Percentiles rank a stretch among this genome's conserved stretches.
phyloP scores from a whole-genome alignment of 257 asterid species.

The Eustoma russellianum region DNA sequence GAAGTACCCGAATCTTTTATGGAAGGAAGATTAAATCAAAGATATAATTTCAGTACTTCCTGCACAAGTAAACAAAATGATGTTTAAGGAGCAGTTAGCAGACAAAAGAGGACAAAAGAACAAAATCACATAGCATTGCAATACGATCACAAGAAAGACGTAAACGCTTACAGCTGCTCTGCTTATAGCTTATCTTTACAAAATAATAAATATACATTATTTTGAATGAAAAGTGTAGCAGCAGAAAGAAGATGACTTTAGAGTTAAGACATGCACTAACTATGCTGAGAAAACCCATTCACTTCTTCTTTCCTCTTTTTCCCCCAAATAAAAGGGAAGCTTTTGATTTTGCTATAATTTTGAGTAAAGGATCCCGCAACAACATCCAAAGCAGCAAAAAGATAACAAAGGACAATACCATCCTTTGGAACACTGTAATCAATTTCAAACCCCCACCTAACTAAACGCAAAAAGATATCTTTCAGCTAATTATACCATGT shows the following conservation, averaged over 20 bases:
- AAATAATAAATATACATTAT: neutral
- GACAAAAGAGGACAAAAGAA: conserved; percentile 6
- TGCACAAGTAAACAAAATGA: conserved; percentile 24
- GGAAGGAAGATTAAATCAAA: conserved; percentile 26
- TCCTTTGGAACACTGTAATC: no score
- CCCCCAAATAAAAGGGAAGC: conserved; percentile 18
- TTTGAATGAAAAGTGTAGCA: neutral
- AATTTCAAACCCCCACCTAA: no score
- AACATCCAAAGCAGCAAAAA: neutral
- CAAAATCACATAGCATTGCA: conserved; percentile 20
- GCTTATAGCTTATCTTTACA: conserved; percentile 2
- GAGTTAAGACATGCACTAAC: conserved; percentile 3
- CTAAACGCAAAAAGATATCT: no score
- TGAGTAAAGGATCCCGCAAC: conserved; percentile 61
- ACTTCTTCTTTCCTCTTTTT: neutral
- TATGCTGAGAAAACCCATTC: conserved; percentile 1
- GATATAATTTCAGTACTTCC: conserved; percentile 34
- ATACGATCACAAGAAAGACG: conserved; percentile 64
- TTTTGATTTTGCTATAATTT: conserved; percentile 31
- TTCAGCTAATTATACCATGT: no score
- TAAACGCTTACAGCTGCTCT: conserved; percentile 32
- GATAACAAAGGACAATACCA: no score
- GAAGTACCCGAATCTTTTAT: conserved; percentile 29
- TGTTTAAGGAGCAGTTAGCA: conserved; percentile 3
- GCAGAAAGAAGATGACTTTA: conserved; percentile 1